phyloP scores from a whole-genome alignment of 2,329 filamentous ascomycete species.

The Penicillium sp. region DNA sequence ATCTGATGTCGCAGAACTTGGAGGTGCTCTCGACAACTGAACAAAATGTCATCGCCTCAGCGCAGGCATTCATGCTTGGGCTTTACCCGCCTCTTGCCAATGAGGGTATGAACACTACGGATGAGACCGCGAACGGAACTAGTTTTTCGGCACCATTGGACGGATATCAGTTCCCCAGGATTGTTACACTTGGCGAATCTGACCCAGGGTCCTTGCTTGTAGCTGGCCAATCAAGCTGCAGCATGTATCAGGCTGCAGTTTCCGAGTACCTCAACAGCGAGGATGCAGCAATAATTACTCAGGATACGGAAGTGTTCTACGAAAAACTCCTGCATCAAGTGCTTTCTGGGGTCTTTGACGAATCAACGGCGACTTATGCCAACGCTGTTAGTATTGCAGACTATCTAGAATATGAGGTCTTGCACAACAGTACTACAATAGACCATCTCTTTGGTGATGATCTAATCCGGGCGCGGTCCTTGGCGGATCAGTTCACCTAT shows the following conservation, averaged over 20 bases:
- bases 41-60: constrained; percentile 52
- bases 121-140: constrained; percentile 51
- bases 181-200: constrained; percentile 43
- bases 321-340: constrained; percentile 43
- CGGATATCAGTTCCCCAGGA: constrained; percentile 59
- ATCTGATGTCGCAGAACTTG: constrained; percentile 49
- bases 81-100: constrained; percentile 55
- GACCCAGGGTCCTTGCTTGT: constrained; percentile 56
- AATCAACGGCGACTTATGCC: constrained; percentile 46
- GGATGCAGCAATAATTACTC: constrained; percentile 42
- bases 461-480: constrained; percentile 39
- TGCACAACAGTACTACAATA: constrained; percentile 51
- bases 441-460: constrained; percentile 31
- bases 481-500: constrained; percentile 53
- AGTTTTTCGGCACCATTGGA: constrained; percentile 49
- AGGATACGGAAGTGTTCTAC: constrained; percentile 48
- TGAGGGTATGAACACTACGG: constrained; percentile 32
- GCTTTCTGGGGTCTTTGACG: constrained; percentile 44
- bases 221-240: constrained; percentile 44
- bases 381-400: constrained; percentile 58
- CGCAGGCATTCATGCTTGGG: constrained; percentile 63
- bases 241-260: constrained; percentile 13
- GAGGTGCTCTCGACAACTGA: constrained; percentile 49
- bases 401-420: constrained; percentile 55
- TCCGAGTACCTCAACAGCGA: constrained; percentile 43